A percentile compares a stretch with the other conserved stretches of the same genome.
Conservation (phyloP, 306 rosid species). For the Cucumis hystrix region DNA sequence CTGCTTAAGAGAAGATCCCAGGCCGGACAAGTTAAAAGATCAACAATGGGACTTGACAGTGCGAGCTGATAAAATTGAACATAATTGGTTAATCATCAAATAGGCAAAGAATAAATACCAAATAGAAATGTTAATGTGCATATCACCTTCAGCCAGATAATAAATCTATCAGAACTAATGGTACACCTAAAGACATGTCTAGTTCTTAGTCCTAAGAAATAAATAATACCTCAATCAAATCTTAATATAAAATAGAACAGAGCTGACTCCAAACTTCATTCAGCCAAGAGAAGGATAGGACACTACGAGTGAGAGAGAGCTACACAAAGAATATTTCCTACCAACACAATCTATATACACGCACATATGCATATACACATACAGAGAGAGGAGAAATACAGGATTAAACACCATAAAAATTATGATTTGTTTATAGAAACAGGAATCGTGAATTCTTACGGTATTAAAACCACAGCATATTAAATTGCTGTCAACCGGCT, state of each 20-base stretch:
- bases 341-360: background rate
- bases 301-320: background rate
- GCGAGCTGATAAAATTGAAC: constrained; percentile 22
- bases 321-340: background rate
- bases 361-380: background rate
- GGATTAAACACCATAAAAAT: background rate
- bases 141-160: background rate
- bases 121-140: background rate
- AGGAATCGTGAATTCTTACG: constrained; percentile 18
- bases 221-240: background rate
- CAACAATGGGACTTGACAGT: constrained; percentile 31
- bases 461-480: constrained; percentile 35
- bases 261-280: background rate
- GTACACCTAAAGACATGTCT: background rate
- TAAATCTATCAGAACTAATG: background rate
- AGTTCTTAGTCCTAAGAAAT: background rate
- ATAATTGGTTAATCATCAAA: background rate
- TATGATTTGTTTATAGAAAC: background rate
- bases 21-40: constrained; percentile 40
- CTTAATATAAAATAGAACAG: background rate
- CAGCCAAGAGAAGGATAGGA: background rate
- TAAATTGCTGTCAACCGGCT: constrained; percentile 26
- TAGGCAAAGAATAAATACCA: background rate
- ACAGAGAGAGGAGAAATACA: background rate
- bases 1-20: constrained; percentile 62